Base-by-base conservation (phyloP, 129 eudicot species). In the Chrysanthemum makinoi region DNA sequence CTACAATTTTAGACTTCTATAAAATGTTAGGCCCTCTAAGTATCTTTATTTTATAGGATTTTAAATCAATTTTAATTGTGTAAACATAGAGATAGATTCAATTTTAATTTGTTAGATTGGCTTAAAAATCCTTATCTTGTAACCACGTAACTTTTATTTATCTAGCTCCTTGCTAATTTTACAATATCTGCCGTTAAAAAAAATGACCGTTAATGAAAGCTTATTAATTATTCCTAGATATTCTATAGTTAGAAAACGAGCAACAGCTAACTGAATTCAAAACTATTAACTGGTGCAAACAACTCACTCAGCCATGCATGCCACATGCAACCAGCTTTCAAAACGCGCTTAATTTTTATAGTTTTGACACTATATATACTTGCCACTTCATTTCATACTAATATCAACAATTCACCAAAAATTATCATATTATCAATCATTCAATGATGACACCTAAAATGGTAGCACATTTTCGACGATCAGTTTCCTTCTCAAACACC, bases 401-500 rank as follows among this genome's bases (percentile, higher is more conserved):
- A 57, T n/a, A 10, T 66, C 65, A 54, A 54, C 44, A 5, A 49
- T 4, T 10, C 10, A 65, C 18, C 18, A 2, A 15, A 26, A n/a
- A 0, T 10, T 30, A 55, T 3, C n/a, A 1, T 52, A 52, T 72
- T 39, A 39, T 9, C 20, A 30, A 43, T 60, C 72, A 2, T 15
- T 9, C 61, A 43, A 77, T 62, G 68, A 83, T 80, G 90, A 81
- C 90, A 65, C 76, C 86, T 46, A 83, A 85, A 85, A 88, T 83
- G 85, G 90, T 89, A 64, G 83, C 84, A 57, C 85, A 80, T 71
- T 84, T 84, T 62, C 78, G 90, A 18, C 62, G 96, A 54, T 84
- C 96, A 12, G 72, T 53, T 82, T 89, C 70, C 73, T 90, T 57
- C 75, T 86, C 80, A 75, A 87, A 19, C 84, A 86, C 79, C 72